Conservation (phyloP, 2,329 filamentous ascomycete genomes). For the Zarea fungicola region DNA sequence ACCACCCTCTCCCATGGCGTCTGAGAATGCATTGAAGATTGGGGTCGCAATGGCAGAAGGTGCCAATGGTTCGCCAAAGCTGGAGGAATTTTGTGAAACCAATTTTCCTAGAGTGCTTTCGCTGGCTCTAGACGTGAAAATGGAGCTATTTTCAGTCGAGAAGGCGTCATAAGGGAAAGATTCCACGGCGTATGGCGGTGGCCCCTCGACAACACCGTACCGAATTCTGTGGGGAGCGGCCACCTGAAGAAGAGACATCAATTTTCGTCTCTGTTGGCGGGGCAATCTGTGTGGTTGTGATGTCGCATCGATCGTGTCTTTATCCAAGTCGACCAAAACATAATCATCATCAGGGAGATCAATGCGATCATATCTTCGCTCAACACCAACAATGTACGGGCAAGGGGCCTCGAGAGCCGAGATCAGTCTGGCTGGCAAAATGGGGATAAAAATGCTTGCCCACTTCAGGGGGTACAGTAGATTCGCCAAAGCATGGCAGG, state of each 20-base stretch:
- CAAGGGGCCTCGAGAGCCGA: slow-evolving; percentile 92
- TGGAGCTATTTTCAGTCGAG: slow-evolving; percentile 74
- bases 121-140: slow-evolving; percentile 69
- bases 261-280: slow-evolving; percentile 82
- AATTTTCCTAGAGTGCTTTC: slow-evolving; percentile 75
- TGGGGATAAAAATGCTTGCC: slow-evolving; percentile 90
- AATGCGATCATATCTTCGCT: slow-evolving; percentile 80
- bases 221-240: slow-evolving; percentile 86
- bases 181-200: slow-evolving; percentile 88
- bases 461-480: slow-evolving; percentile 87
- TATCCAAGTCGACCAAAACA: slow-evolving; percentile 88
- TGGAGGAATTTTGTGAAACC: slow-evolving; percentile 82
- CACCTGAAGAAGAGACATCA: slow-evolving; percentile 79
- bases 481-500: slow-evolving; percentile 78
- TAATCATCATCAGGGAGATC: slow-evolving; percentile 93
- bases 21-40: slow-evolving; percentile 87
- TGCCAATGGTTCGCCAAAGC: slow-evolving; percentile 64
- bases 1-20: slow-evolving; percentile 62
- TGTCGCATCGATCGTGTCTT: slow-evolving; percentile 83
- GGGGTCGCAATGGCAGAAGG: slow-evolving; percentile 50
- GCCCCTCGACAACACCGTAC: slow-evolving; percentile 80
- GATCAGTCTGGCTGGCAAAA: slow-evolving; percentile 80
- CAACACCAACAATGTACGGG: slow-evolving; percentile 94
- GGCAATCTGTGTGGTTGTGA: slow-evolving; percentile 72
- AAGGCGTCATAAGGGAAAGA: slow-evolving; percentile 88